Base-by-base conservation (phyloP, 768 basidiomycete genomes). In the Filobasidium floriforme region DNA sequence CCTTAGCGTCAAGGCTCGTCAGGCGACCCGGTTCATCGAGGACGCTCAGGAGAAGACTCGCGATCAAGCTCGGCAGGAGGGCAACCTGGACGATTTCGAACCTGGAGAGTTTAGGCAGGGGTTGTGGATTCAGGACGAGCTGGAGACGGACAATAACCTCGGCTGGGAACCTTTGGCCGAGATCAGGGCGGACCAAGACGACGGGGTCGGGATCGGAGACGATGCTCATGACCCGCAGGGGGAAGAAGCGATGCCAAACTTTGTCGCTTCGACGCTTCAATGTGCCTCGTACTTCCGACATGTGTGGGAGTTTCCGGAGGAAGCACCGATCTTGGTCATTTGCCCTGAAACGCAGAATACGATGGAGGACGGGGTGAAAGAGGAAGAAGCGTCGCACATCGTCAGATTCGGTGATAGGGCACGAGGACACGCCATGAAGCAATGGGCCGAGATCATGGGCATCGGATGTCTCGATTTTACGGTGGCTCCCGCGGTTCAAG, bases 1-100 rank as follows among this genome's bases (percentile, higher is more conserved):
- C 0, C 82, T 91, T 12, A 90, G 92, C 0, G 85, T 89, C 73
- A 86, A 87, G 29, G 92, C 92, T 1, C 88, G 92, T 24, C 83
- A 87, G 0, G 92, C 92, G 14, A 91, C 92, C 12, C 87, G 92
- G 26, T 86, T 91, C 61, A 83, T 96, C 51, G 92, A 96, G 61
- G 70, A 74, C 28, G 72, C 73, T 7, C 69, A 74, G 19, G 62
- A 73, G 22, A 68, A 73, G 44, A 60, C 65, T 32, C 41, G 22
- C 7, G 54, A 12, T 37, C 65, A 60, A 61, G n/a, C 19, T 24
- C 46, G 22, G 9, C 41, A 49, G 46, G 46, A 49, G 18, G 46
- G 46, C 15, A 49, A 49, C 18, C 46, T 49, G 46, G 46, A 49
- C 12, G 46, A 49, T 6, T 12, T 18, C 5, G 46, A 49, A 14